Conservation (phyloP, 805 yeast species). For the Ogataea dorogensis region DNA sequence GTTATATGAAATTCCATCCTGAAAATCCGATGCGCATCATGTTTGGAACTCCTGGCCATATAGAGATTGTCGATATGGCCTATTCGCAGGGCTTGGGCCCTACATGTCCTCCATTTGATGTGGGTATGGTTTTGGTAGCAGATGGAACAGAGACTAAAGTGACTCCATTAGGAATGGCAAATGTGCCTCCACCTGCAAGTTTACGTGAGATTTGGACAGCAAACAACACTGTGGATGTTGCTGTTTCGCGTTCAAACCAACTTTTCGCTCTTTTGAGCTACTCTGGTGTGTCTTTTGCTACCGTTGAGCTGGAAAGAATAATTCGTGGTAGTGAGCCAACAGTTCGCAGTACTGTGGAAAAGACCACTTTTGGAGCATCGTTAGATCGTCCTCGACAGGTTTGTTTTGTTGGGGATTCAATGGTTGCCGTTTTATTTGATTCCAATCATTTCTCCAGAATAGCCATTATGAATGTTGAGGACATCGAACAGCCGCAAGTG, state of each 20-base stretch:
- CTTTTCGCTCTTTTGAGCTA: constrained; percentile 57
- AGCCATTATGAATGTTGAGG: constrained; percentile 47
- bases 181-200: constrained; percentile 93
- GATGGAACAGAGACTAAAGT: constrained; percentile 72
- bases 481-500: constrained; percentile 41
- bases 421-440: constrained; percentile 62
- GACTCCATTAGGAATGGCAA: constrained; percentile 82
- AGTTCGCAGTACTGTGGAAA: constrained; percentile 33
- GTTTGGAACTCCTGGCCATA: constrained; percentile 50
- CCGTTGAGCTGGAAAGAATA: constrained; percentile 43
- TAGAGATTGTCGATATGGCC: constrained; percentile 69
- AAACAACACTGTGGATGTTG: constrained; percentile 58
- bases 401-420: constrained; percentile 50
- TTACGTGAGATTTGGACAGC: constrained; percentile 61
- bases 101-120: constrained; percentile 60
- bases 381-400: constrained; percentile 60
- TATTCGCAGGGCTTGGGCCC: constrained; percentile 67
- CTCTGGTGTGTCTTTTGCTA: constrained; percentile 44
- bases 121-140: constrained; percentile 75
- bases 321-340: constrained; percentile 47
- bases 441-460: constrained; percentile 49
- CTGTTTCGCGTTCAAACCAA: constrained; percentile 60
- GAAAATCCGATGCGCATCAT: constrained; percentile 79
- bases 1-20: constrained; percentile 75
- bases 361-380: constrained; percentile 37